Percentiles rank a stretch among this genome's conserved stretches.
These are phyloP conservation scores for Gautieria morchelliformis DNA, from an alignment of 768 basidiomycete genomes.

Conservation along the genomic window DNA sequence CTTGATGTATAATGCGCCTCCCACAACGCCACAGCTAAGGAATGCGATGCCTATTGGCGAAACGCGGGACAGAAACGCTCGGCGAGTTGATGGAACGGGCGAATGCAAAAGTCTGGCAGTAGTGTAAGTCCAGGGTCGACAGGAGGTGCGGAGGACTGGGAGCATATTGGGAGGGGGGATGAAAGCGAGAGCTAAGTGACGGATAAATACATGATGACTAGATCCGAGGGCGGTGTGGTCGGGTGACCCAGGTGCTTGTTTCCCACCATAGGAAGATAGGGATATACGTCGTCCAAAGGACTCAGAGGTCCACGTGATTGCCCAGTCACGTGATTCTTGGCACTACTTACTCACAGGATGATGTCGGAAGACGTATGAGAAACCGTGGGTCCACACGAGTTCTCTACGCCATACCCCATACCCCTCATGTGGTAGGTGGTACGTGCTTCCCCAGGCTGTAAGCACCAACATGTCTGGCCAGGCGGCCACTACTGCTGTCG, in stretches of 20 bases:
- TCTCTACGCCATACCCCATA: too few species aligned
- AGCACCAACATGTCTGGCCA: too few species aligned
- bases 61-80: not conserved
- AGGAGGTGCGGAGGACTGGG: not conserved
- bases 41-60: not conserved
- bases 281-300: not conserved
- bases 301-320: too few species aligned
- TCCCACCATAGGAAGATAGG: not conserved
- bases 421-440: too few species aligned
- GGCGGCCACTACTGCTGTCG: too few species aligned
- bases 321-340: too few species aligned
- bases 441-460: not conserved
- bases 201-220: not conserved
- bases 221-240: not conserved
- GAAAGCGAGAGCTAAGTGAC: not conserved
- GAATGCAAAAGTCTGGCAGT: not conserved
- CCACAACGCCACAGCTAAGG: not conserved
- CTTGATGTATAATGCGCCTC: not conserved
- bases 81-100: not conserved
- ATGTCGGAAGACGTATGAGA: too few species aligned
- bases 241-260: not conserved
- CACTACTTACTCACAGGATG: too few species aligned
- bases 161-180: not conserved
- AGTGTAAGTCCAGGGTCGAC: not conserved
- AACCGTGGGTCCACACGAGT: too few species aligned